phyloP scores from a whole-genome alignment of 2,329 filamentous ascomycete genomes.

The Nannizziopsis arthrosporioides region DNA sequence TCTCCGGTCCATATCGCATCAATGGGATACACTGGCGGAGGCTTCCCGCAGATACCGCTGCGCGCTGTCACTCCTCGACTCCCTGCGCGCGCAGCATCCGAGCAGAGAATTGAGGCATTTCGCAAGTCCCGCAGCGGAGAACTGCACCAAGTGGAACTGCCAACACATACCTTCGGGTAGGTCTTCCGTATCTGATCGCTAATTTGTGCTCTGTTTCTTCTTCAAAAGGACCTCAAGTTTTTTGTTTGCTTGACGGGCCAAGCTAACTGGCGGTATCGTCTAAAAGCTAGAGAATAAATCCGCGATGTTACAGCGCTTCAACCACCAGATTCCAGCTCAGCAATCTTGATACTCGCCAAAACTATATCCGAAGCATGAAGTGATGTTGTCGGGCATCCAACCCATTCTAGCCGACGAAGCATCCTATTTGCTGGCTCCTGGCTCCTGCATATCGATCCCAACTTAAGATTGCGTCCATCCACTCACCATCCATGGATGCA shows the following conservation, averaged over 20 bases:
- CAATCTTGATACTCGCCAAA: neutral
- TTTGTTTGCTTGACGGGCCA: too few relatives aligned
- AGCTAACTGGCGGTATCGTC: too few relatives aligned
- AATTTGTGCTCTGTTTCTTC: too few relatives aligned
- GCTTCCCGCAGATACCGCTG: too few relatives aligned
- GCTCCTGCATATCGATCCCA: slow-evolving; percentile 3
- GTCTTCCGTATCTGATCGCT: neutral
- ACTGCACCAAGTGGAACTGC: neutral
- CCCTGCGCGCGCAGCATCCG: too few relatives aligned
- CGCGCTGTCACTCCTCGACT: too few relatives aligned
- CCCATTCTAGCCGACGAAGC: neutral
- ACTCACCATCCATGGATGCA: neutral
- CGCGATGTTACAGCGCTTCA: too few relatives aligned
- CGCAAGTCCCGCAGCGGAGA: neutral
- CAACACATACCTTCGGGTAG: slow-evolving; percentile 1
- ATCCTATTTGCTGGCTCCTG: neutral
- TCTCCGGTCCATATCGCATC: too few relatives aligned
- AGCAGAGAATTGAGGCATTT: neutral
- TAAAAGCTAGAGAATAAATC: too few relatives aligned
- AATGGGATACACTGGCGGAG: too few relatives aligned
- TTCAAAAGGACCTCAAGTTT: too few relatives aligned
- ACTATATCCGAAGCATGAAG: neutral
- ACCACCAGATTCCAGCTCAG: neutral
- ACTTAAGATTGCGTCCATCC: neutral
- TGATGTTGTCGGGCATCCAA: neutral